phyloP scores from a whole-genome alignment of 2,329 filamentous ascomycete genomes.

The Nothophaeocryptopus gaeumannii region DNA sequence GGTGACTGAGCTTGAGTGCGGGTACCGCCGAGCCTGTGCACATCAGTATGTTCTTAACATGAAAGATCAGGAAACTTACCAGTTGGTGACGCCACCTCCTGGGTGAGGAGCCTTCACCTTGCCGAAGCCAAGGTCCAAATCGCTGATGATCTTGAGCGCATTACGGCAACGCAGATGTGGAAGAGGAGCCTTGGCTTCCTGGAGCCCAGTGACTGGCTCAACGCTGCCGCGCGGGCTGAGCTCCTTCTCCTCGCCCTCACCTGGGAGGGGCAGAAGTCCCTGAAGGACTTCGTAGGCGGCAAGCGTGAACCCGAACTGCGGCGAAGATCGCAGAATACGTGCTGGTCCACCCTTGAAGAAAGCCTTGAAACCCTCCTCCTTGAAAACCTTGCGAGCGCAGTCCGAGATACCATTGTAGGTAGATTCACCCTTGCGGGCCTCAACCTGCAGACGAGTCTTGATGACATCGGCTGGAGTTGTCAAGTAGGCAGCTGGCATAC shows the following conservation, averaged over 20 bases:
- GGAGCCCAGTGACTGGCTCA: conserved; percentile 62
- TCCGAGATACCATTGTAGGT: conserved; percentile 84
- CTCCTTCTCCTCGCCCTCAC: conserved; percentile 52
- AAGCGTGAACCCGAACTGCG: conserved; percentile 96
- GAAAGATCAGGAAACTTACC: neutral
- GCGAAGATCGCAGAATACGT: conserved; percentile 89
- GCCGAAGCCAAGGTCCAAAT: conserved; percentile 91
- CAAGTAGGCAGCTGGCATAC: conserved; percentile 66
- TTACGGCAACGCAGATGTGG: conserved; percentile 76
- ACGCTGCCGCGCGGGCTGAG: conserved; percentile 53
- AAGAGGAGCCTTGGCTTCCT: conserved; percentile 61
- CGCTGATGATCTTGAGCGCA: conserved; percentile 90
- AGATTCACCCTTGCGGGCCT: conserved; percentile 91
- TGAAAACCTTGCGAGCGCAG: conserved; percentile 76
- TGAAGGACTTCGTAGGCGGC: conserved; percentile 93
- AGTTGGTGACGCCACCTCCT: conserved; percentile 17
- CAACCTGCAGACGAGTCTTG: conserved; percentile 97
- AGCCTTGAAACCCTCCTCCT: conserved; percentile 88
- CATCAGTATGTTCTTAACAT: neutral
- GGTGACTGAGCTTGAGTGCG: conserved; percentile 2
- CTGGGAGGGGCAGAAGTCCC: conserved; percentile 74
- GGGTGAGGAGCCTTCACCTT: conserved; percentile 52
- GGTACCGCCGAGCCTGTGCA: neutral
- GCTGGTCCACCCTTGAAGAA: conserved; percentile 99
- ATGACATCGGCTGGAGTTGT: conserved; percentile 98